Evolutionary conservation across 1,284 basidiomycete genomes (phyloP).

Genomic region (Volvariella volvacea): DNA sequence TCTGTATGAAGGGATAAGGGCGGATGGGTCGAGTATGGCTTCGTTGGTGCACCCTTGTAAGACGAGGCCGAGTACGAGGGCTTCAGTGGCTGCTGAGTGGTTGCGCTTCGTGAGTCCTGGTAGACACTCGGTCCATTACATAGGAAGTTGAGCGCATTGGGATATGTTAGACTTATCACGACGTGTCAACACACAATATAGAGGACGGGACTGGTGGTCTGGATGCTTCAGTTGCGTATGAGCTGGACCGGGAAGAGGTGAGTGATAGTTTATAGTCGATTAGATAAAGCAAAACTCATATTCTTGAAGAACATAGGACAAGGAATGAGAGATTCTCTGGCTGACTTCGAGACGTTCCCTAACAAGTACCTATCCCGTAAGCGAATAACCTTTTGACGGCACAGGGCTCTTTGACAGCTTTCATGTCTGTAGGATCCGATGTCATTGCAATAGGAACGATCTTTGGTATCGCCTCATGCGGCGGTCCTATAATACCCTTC

Average conservation of each 20-base stretch:
- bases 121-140: background rate
- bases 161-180: slow-evolving; percentile 27
- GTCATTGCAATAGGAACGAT: slow-evolving; percentile 29
- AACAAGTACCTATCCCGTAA: slow-evolving; percentile 33
- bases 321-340: slow-evolving; percentile 30
- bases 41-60: slow-evolving; percentile 34
- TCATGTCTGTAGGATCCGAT: slow-evolving; percentile 24
- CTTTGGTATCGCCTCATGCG: slow-evolving; percentile 25
- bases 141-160: background rate
- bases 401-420: slow-evolving; percentile 2
- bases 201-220: slow-evolving; percentile 28
- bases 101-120: slow-evolving; percentile 29
- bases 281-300: background rate
- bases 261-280: slow-evolving; percentile 7
- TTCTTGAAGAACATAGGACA: slow-evolving; percentile 23
- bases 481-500: slow-evolving; percentile 31
- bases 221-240: slow-evolving; percentile 29
- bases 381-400: slow-evolving; percentile 6
- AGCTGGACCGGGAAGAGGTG: slow-evolving; percentile 25
- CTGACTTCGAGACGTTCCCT: slow-evolving; percentile 32
- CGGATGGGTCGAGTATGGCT: slow-evolving; percentile 33
- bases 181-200: slow-evolving; percentile 30
- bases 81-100: slow-evolving; percentile 37
- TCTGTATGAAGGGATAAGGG: slow-evolving; percentile 32
- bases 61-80: slow-evolving; percentile 26